Evolutionary conservation across 495 filamentous ascomycete genomes (phyloP).

Genomic region (Aspergillus bridgeri): DNA sequence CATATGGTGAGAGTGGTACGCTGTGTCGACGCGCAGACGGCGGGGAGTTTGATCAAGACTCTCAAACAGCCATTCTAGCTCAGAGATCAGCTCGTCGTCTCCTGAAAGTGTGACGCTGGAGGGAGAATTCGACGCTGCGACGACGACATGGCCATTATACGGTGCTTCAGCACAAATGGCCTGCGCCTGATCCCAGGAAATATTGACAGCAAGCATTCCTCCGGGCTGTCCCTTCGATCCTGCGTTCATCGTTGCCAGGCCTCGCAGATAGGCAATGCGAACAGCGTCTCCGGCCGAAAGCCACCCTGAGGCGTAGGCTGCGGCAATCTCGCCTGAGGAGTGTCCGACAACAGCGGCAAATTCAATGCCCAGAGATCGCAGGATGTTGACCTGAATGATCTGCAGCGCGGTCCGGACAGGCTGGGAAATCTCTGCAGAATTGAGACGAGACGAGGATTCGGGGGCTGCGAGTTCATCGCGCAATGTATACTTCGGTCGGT

Average conservation of each 20-base stretch:
- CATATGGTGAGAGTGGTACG: conserved; percentile 54
- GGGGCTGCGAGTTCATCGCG: conserved; percentile 1
- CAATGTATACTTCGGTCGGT: conserved; percentile 8
- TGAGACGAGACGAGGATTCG: not conserved
- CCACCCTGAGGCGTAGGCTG: conserved; percentile 51
- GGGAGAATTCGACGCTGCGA: conserved; percentile 37
- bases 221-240: conserved; percentile 36
- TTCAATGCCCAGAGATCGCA: conserved; percentile 17
- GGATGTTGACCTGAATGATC: conserved; percentile 19
- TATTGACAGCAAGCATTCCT: conserved; percentile 54
- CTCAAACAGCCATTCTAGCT: conserved; percentile 43
- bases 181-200: conserved; percentile 37
- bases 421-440: conserved; percentile 6
- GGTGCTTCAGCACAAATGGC: conserved; percentile 24
- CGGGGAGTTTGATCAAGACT: conserved; percentile 48
- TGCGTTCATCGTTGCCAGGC: conserved; percentile 8
- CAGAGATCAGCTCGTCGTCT: conserved; percentile 17
- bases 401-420: conserved; percentile 22
- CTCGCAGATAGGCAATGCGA: conserved; percentile 23
- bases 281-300: conserved; percentile 35
- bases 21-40: conserved; percentile 49
- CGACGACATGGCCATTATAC: conserved; percentile 25
- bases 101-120: conserved; percentile 42
- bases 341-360: conserved; percentile 46
- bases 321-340: conserved; percentile 57